Percentiles rank a stretch among this genome's conserved stretches.
phyloP scores from a whole-genome alignment of 2,329 filamentous ascomycete genomes.

The Saccharata proteae region DNA sequence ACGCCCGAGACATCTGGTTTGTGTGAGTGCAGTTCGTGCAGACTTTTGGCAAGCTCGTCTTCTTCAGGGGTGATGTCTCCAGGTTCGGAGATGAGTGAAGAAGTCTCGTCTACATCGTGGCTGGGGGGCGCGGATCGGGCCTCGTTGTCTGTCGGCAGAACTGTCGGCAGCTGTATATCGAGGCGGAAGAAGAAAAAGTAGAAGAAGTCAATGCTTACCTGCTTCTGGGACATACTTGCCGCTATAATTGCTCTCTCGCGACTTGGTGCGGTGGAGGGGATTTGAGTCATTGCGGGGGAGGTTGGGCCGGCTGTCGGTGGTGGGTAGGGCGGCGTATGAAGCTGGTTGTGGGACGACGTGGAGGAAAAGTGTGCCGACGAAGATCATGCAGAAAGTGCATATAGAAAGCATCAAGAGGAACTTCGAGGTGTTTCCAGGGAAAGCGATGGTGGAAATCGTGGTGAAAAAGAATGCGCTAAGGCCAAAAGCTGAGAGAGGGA shows the following conservation, averaged over 20 bases:
- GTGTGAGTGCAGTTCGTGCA: conserved; percentile 63
- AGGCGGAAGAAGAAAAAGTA: conserved; percentile 4
- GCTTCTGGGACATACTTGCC: conserved; percentile 39
- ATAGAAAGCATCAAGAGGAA: conserved; percentile 71
- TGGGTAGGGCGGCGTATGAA: conserved; percentile 45
- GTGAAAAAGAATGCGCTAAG: conserved; percentile 96
- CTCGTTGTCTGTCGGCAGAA: conserved; percentile 5
- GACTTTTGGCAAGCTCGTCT: conserved; percentile 39
- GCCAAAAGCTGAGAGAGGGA: conserved; percentile 85
- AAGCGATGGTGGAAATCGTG: conserved; percentile 59
- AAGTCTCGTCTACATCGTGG: conserved; percentile 57
- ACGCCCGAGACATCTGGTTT: conserved; percentile 85
- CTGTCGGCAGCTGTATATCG: conserved; percentile 7
- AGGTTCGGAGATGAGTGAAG: conserved; percentile 62
- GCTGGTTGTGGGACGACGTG: conserved; percentile 51
- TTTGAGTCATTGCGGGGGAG: conserved; percentile 31
- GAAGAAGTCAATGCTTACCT: conserved; percentile 42
- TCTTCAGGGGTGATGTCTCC: conserved; percentile 37
- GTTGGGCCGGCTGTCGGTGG: conserved; percentile 30
- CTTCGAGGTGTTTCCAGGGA: conserved; percentile 70
- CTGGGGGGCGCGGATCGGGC: conserved; percentile 2
- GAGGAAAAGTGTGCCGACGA: conserved; percentile 75
- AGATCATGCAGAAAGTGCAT: conserved; percentile 65
- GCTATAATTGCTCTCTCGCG: conserved; percentile 31
- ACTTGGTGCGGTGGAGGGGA: conserved; percentile 34